Percentiles rank a stretch among this genome's conserved stretches.
phyloP scores from a whole-genome alignment of 176 grass and related monocot genomes.

The Carex scoparia region DNA sequence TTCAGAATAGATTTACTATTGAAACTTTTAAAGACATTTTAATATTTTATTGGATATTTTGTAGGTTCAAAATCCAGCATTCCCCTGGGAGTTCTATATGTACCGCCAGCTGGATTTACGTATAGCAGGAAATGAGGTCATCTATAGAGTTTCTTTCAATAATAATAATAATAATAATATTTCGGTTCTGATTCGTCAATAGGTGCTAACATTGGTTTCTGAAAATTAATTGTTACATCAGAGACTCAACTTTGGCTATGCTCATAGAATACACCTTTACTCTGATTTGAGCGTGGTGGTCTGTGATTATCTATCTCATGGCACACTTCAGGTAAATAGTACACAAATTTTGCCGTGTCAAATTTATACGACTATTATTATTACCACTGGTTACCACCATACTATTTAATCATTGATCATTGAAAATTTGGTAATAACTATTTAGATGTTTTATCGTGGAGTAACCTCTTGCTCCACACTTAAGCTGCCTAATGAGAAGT shows the following conservation, averaged over 20 bases:
- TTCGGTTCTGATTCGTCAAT: not conserved
- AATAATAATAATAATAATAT: not conserved
- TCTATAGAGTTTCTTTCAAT: conserved; percentile 15
- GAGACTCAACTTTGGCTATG: conserved; percentile 72
- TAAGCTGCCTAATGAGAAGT: too few species aligned
- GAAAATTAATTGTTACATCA: conserved; percentile 32
- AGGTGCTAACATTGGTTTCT: conserved; percentile 20
- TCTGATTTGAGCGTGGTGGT: conserved; percentile 66
- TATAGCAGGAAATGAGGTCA: conserved; percentile 66
- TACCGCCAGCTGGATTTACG: conserved; percentile 83
- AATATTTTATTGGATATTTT: conserved; percentile 9
- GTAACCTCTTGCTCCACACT: too few species aligned
- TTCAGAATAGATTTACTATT: not conserved
- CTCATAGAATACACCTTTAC: conserved; percentile 67
- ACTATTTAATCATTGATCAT: not conserved
- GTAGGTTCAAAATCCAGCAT: conserved; percentile 81
- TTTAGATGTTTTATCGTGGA: not conserved
- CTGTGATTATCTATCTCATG: conserved; percentile 78
- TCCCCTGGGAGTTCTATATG: conserved; percentile 94
- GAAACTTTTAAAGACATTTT: not conserved
- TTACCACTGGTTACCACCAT: not conserved
- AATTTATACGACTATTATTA: not conserved
- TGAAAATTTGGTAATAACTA: not conserved
- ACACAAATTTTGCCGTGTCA: not conserved
- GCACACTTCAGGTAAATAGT: conserved; percentile 78